phyloP scores from a whole-genome alignment of 352 stramenopile species.

The Globisporangium heterothallicum region DNA sequence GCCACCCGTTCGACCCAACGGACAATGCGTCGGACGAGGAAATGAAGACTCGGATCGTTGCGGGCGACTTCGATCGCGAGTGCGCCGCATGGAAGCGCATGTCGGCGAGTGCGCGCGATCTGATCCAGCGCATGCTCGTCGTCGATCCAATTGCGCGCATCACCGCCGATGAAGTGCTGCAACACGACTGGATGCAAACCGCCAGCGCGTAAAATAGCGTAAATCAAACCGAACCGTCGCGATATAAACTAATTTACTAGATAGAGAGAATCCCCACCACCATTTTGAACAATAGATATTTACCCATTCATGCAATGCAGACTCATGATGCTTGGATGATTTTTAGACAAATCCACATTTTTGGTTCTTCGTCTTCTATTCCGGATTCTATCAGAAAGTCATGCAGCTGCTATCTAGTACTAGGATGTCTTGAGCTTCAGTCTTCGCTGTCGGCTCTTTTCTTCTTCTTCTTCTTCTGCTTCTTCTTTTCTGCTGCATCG shows the following conservation, averaged over 20 bases:
- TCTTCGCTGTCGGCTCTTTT: conserved; percentile 14
- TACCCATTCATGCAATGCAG: no score
- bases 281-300: no score
- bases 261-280: no score
- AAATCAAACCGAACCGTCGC: no score
- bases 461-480: conserved; percentile 11
- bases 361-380: no score
- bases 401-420: no score
- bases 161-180: conserved; percentile 38
- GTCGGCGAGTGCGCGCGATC: conserved; percentile 30
- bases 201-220: conserved; percentile 2
- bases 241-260: no score
- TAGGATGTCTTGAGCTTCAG: conserved; percentile 1
- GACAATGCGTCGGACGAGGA: conserved; percentile 39
- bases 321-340: no score
- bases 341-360: no score
- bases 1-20: conserved; percentile 53
- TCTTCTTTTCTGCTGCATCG: conserved; percentile 19
- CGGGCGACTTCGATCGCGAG: conserved; percentile 30
- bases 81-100: conserved; percentile 30
- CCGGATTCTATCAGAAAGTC: no score
- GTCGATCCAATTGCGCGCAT: conserved; percentile 37
- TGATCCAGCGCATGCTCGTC: conserved; percentile 38
- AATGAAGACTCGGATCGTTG: conserved; percentile 31
- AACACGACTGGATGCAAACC: conserved; percentile 39